Evolutionary conservation across 345 rosid species (phyloP).

Genomic region (Xanthoceras sorbifolium): DNA sequence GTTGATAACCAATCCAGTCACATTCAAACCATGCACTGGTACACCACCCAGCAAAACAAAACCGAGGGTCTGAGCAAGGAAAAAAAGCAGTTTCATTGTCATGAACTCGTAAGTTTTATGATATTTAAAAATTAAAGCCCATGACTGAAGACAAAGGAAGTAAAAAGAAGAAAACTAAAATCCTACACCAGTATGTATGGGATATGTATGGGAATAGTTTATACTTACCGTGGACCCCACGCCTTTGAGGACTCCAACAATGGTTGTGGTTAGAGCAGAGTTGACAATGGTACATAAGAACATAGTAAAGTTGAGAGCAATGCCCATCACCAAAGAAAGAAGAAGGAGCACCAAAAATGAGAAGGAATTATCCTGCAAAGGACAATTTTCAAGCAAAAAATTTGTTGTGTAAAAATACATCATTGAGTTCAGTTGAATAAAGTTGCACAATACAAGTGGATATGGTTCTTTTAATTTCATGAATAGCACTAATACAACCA

Average conservation of each 20-base stretch:
- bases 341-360: constrained; percentile 64
- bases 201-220: background rate
- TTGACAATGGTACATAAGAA: constrained; percentile 95
- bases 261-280: constrained; percentile 95
- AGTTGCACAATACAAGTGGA: background rate
- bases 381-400: constrained; percentile 24
- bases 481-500: background rate
- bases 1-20: constrained; percentile 81
- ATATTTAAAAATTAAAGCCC: background rate
- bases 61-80: constrained; percentile 67
- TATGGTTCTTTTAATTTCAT: background rate
- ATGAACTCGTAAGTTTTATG: background rate
- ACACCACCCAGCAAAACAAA: constrained; percentile 92
- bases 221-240: constrained; percentile 89
- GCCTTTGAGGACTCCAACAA: constrained; percentile 97
- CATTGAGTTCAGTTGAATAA: background rate
- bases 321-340: constrained; percentile 90
- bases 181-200: background rate
- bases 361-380: constrained; percentile 70
- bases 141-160: background rate
- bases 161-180: background rate
- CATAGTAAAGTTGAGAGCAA: constrained; percentile 93
- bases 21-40: constrained; percentile 80
- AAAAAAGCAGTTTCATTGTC: background rate
- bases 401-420: background rate